Conservation (phyloP, 2,329 filamentous ascomycete species). For the Seiridium unicorne region DNA sequence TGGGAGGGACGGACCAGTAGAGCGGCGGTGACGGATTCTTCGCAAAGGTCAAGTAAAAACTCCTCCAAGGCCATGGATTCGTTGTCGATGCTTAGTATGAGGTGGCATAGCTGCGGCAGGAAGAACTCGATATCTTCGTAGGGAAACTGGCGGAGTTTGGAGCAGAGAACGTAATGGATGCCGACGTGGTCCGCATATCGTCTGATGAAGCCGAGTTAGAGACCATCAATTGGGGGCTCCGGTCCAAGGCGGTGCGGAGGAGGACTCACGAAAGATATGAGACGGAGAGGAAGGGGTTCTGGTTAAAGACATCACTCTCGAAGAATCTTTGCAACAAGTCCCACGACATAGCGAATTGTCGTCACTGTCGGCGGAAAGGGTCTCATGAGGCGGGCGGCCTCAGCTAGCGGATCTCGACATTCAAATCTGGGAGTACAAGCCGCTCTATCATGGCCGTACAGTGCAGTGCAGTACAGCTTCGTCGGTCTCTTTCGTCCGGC, state of each 20-base stretch:
- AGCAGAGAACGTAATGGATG: slow-evolving; percentile 86
- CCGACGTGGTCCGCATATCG: slow-evolving; percentile 88
- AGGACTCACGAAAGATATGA: slow-evolving; percentile 79
- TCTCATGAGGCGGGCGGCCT: slow-evolving; percentile 29
- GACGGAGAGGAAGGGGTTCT: slow-evolving; percentile 83
- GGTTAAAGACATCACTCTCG: slow-evolving; percentile 92
- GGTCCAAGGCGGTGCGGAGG: slow-evolving; percentile 7
- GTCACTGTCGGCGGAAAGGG: slow-evolving; percentile 13
- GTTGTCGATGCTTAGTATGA: slow-evolving; percentile 84
- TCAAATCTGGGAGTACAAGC: slow-evolving; percentile 18
- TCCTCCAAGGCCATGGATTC: slow-evolving; percentile 90
- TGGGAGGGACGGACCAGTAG: slow-evolving; percentile 61
- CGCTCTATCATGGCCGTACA: slow-evolving; percentile 23
- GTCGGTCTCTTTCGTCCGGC: background rate
- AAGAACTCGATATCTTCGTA: slow-evolving; percentile 95
- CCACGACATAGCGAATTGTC: slow-evolving; percentile 65
- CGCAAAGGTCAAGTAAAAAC: slow-evolving; percentile 81
- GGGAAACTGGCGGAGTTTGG: slow-evolving; percentile 83
- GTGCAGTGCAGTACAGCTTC: background rate
- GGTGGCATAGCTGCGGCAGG: slow-evolving; percentile 82
- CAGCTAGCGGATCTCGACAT: slow-evolving; percentile 25
- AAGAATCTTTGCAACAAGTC: slow-evolving; percentile 87
- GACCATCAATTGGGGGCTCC: background rate
- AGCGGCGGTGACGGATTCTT: slow-evolving; percentile 83
- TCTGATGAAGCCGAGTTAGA: slow-evolving; percentile 40